Evolutionary conservation across 257 asterid species (phyloP).

Genomic region (Solanum chilense): DNA sequence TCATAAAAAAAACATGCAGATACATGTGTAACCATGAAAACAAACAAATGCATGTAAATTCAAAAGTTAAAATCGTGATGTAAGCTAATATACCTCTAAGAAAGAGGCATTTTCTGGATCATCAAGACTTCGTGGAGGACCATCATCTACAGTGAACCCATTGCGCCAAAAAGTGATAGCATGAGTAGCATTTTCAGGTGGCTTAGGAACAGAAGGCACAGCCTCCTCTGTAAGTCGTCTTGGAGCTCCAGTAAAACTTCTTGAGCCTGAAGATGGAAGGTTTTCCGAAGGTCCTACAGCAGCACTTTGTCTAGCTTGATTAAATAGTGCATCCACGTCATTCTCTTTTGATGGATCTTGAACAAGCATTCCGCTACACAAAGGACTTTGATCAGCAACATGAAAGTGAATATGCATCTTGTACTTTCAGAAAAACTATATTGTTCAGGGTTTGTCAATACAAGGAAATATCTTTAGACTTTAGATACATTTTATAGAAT

Average conservation of each 20-base stretch:
- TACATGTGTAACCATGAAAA: background rate
- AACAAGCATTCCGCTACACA: constrained; percentile 70
- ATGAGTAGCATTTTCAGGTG: constrained; percentile 37
- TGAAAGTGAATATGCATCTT: background rate
- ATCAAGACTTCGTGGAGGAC: constrained; percentile 60
- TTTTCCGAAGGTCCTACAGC: constrained; percentile 25
- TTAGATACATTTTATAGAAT: background rate
- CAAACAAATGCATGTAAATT: background rate
- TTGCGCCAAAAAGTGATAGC: constrained; percentile 56
- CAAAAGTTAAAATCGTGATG: background rate
- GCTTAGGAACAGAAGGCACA: constrained; percentile 37
- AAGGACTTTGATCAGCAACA: background rate
- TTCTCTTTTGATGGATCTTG: constrained; percentile 52
- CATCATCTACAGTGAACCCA: constrained; percentile 77
- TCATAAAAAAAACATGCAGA: background rate
- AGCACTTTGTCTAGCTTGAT: constrained; percentile 56
- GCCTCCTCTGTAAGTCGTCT: constrained; percentile 62
- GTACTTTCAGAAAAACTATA: background rate
- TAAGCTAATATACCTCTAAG: constrained; percentile 44
- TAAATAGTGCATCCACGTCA: constrained; percentile 52
- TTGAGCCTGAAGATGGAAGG: constrained; percentile 33
- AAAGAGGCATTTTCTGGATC: constrained; percentile 70
- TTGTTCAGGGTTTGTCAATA: background rate
- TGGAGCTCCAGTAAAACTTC: constrained; percentile 56
- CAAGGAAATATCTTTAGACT: background rate